These are phyloP conservation scores for Cladosporium sp. DNA, from an alignment of 2,329 filamentous ascomycete species.

Conservation along the genomic window DNA sequence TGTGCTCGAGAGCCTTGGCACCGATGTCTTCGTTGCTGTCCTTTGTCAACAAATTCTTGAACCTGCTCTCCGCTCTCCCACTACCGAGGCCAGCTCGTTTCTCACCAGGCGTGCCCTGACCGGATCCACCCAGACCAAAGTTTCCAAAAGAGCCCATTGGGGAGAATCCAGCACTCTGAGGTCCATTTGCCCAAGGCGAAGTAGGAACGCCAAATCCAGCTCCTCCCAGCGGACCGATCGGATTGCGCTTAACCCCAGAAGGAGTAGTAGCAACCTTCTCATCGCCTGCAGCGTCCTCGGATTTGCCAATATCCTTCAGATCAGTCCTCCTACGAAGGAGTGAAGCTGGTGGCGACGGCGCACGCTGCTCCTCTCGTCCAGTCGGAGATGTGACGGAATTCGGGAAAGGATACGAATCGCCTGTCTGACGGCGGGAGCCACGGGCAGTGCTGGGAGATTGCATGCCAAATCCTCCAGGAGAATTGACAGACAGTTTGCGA, in stretches of 20 bases:
- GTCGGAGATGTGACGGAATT: conserved; percentile 63
- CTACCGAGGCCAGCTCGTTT: conserved; percentile 71
- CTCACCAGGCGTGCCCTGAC: conserved; percentile 59
- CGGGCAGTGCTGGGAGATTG: conserved; percentile 74
- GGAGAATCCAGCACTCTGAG: conserved; percentile 64
- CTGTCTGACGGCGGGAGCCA: conserved; percentile 75
- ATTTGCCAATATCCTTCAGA: conserved; percentile 52
- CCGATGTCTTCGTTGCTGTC: conserved; percentile 66
- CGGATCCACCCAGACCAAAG: conserved; percentile 66
- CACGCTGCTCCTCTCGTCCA: conserved; percentile 62
- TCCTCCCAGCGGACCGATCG: conserved; percentile 54
- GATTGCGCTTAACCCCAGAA: conserved; percentile 58
- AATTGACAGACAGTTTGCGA: conserved; percentile 77
- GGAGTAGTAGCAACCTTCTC: conserved; percentile 45
- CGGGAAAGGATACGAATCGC: conserved; percentile 64
- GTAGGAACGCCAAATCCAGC: conserved; percentile 50
- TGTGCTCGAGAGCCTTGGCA: conserved; percentile 53
- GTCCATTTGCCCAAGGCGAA: conserved; percentile 62
- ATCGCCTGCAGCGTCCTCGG: conserved; percentile 42
- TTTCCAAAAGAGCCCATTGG: conserved; percentile 87
- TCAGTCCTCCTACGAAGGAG: conserved; percentile 64
- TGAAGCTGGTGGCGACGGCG: conserved; percentile 62
- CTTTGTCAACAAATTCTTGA: conserved; percentile 83
- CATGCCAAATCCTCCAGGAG: conserved; percentile 65
- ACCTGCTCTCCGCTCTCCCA: conserved; percentile 73